phyloP scores from a whole-genome alignment of 495 filamentous ascomycete species.

The Penicillium herquei region DNA sequence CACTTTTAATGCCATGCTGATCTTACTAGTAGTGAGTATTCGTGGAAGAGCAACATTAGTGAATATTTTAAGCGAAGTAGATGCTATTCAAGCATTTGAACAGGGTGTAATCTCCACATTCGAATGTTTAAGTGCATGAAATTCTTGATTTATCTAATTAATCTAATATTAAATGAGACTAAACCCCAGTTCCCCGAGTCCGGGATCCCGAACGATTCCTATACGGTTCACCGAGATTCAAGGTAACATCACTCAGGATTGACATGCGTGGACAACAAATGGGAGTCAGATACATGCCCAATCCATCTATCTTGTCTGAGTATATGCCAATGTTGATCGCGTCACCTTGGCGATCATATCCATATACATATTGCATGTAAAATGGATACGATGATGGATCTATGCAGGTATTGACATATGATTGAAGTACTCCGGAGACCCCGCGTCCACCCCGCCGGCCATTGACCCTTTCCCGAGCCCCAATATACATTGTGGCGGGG shows the following conservation, averaged over 20 bases:
- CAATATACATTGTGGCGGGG: constrained; percentile 2
- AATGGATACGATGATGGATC: neutral
- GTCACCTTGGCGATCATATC: neutral
- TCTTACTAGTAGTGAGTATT: too few relatives aligned
- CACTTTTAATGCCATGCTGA: too few relatives aligned
- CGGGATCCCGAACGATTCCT: constrained; percentile 30
- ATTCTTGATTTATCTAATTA: neutral
- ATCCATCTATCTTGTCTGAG: neutral
- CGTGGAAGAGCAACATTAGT: too few relatives aligned
- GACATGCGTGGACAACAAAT: neutral
- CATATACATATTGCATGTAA: neutral
- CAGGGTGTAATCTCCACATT: neutral
- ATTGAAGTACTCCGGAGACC: constrained; percentile 8
- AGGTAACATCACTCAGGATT: neutral
- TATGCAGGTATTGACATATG: neutral
- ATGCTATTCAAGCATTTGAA: too few relatives aligned
- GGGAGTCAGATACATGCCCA: neutral
- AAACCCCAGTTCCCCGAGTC: constrained; percentile 9
- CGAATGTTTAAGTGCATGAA: neutral
- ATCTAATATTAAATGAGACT: neutral
- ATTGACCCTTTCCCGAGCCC: neutral
- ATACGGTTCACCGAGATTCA: constrained; percentile 25
- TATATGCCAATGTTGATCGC: neutral
- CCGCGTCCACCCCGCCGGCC: constrained; percentile 16
- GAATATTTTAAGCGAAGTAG: too few relatives aligned